These are phyloP conservation scores for Thalassiosira mediterranea DNA, from an alignment of 352 stramenopile genomes.

Conservation along the genomic window DNA sequence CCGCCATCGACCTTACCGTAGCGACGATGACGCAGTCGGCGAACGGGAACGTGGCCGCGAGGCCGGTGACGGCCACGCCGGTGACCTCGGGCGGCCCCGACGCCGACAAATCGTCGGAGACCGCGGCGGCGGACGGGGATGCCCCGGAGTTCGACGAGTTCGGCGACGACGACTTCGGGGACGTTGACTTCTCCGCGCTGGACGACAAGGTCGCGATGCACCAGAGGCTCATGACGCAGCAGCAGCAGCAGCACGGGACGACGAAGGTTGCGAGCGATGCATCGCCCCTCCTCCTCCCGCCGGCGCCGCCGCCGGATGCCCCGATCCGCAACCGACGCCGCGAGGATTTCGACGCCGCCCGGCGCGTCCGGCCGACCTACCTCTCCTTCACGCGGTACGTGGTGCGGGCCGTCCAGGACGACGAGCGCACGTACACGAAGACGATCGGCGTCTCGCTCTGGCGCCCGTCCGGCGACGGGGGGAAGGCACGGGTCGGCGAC, in stretches of 20 bases:
- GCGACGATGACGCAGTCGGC: constrained; percentile 15
- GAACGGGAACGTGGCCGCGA: neutral
- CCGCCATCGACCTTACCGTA: constrained; percentile 38
- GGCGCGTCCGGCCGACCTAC: constrained; percentile 6
- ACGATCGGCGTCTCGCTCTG: constrained; percentile 58
- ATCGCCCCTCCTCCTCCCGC: neutral
- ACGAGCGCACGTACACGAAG: constrained; percentile 57
- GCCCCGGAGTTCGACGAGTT: neutral
- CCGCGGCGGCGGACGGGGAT: neutral
- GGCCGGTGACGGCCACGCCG: neutral
- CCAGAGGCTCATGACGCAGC: constrained; percentile 8
- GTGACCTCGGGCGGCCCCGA: neutral
- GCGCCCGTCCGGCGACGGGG: constrained; percentile 18
- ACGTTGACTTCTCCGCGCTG: constrained; percentile 47
- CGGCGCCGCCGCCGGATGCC: constrained; percentile 15
- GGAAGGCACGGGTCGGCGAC: constrained; percentile 2
- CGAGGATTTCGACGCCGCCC: neutral
- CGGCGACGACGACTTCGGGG: constrained; percentile 42
- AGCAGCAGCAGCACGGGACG: neutral
- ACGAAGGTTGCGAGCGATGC: too few species aligned
- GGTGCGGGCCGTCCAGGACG: constrained; percentile 54
- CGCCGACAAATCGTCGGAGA: neutral
- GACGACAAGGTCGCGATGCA: constrained; percentile 36
- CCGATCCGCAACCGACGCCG: constrained; percentile 38
- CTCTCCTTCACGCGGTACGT: constrained; percentile 74